Evolutionary conservation across 2,329 filamentous ascomycete genomes (phyloP), one percentile per base, ranked within the genome.

Genomic region (Paramyrothecium sp.): DNA sequence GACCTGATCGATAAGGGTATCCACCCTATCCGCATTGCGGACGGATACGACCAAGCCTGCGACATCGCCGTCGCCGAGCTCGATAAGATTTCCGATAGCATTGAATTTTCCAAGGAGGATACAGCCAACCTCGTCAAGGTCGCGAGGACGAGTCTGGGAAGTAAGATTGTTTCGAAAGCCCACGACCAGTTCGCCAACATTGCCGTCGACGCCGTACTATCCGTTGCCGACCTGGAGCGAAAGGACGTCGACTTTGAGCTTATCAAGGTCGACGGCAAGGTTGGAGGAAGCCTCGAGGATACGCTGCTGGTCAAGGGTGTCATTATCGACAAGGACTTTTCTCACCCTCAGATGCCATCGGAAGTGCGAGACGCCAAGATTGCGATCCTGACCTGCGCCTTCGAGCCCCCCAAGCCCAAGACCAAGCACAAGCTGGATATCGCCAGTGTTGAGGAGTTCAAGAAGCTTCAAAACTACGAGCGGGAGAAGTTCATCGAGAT

Each of bases 1-100:
- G 95, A 97, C 73, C 86, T 99, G 67, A 98, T 99, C 74, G 96
- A 99, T 84, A 99, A 99, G 85, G 96, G 95, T 72, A 99, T 99
- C 69, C 95, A 99, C 78, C 95, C 95, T 60, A 99, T 99, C 74
- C 85, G 96, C 67, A 98, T 99, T 78, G 96, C 96, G 63, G 95
- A 99, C 76, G 95, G 95, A 54, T 99, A 97, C 78, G 95, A 99
- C 73, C 88, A 96, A 70, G 95, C 95, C 57, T 99, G 96, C 73
- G 96, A 99, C 74, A 94, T 98, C 67, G 95, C 95, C 48, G 90
- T 98, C 56, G 87, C 89, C 30, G 91, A 97, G 78, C 83, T 99
- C 54, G 95, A 99, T 77, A 87, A 85, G 69, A 97, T 99, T 74
- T 93, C 92, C 66, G 96, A 99, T 73, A 86, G 87, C 58, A 92